Percentiles rank a stretch among this genome's conserved stretches.
phyloP scores from a whole-genome alignment of 495 filamentous ascomycete species.

The Penicillium tannophilum region DNA sequence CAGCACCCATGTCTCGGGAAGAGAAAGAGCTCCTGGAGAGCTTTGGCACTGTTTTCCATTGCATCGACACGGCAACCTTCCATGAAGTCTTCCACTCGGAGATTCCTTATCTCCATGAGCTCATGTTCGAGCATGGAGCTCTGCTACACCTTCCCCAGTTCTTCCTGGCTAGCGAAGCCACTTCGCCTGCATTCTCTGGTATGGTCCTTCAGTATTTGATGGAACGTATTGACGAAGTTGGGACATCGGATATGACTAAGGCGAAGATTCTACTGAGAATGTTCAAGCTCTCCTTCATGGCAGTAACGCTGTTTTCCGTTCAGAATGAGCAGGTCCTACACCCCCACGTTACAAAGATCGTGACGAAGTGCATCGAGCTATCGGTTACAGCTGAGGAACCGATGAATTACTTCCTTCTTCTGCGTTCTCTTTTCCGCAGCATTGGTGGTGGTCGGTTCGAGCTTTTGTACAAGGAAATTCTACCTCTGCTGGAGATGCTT shows the following conservation, averaged over 20 bases:
- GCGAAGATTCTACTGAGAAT: slow-evolving; percentile 90
- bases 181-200: slow-evolving; percentile 93
- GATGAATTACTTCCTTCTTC: slow-evolving; percentile 96
- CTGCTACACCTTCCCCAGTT: slow-evolving; percentile 96
- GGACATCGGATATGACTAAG: slow-evolving; percentile 84
- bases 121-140: slow-evolving; percentile 96
- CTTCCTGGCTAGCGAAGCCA: slow-evolving; percentile 96
- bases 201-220: slow-evolving; percentile 98
- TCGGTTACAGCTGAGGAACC: slow-evolving; percentile 95
- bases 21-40: slow-evolving; percentile 98
- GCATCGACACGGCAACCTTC: slow-evolving; percentile 97
- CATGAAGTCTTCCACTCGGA: slow-evolving; percentile 98
- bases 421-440: slow-evolving; percentile 90
- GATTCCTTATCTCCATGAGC: slow-evolving; percentile 93
- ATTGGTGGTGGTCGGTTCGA: slow-evolving; percentile 98
- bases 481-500: slow-evolving; percentile 94
- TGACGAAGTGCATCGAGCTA: slow-evolving; percentile 93
- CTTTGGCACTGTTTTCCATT: slow-evolving; percentile 97
- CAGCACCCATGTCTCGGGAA: slow-evolving; percentile 87
- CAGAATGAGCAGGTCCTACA: slow-evolving; percentile 96
- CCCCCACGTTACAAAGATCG: slow-evolving; percentile 93
- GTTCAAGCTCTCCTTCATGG: slow-evolving; percentile 99
- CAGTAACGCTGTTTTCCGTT: slow-evolving; percentile 89
- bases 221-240: slow-evolving; percentile 93
- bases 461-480: slow-evolving; percentile 95